Percentiles rank a stretch among this genome's conserved stretches.
phyloP scores from a whole-genome alignment of 306 rosid genomes.

The Rosa multiflora region DNA sequence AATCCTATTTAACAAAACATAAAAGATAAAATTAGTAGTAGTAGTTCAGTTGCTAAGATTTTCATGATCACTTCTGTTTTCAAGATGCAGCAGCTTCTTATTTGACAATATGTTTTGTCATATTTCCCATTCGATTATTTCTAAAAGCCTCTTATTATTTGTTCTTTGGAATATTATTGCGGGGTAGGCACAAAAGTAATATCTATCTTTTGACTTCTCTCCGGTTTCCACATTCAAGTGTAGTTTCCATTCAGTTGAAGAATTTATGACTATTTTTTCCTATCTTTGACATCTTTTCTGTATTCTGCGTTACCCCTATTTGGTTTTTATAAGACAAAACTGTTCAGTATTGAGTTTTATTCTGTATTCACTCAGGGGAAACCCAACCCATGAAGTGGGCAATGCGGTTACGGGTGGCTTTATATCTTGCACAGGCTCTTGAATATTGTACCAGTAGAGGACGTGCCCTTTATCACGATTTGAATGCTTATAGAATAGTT shows the following conservation, averaged over 20 bases:
- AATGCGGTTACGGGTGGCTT: conserved; percentile 93
- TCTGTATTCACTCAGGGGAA: conserved; percentile 66
- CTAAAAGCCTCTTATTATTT: background rate
- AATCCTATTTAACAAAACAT: background rate
- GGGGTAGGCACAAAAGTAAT: background rate
- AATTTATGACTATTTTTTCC: background rate
- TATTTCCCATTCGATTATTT: background rate
- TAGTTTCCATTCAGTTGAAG: conserved; percentile 1
- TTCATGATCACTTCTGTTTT: background rate
- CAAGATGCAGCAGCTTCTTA: background rate
- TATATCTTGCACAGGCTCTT: conserved; percentile 89
- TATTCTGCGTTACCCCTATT: background rate
- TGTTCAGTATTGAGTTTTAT: conserved; percentile 17
- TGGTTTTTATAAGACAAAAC: background rate
- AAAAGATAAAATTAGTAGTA: background rate
- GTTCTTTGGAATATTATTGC: background rate
- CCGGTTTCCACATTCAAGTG: background rate
- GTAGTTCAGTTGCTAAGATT: background rate
- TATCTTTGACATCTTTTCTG: background rate
- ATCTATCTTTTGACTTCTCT: background rate
- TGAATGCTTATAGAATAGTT: conserved; percentile 88
- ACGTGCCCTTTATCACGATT: conserved; percentile 92
- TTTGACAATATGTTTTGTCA: background rate
- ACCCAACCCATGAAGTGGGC: conserved; percentile 92
- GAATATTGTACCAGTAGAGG: conserved; percentile 93